Percentiles rank a stretch among this genome's conserved stretches.
Evolutionary conservation across 2,329 filamentous ascomycete species (phyloP).

Genomic region (Penicillium sp.): DNA sequence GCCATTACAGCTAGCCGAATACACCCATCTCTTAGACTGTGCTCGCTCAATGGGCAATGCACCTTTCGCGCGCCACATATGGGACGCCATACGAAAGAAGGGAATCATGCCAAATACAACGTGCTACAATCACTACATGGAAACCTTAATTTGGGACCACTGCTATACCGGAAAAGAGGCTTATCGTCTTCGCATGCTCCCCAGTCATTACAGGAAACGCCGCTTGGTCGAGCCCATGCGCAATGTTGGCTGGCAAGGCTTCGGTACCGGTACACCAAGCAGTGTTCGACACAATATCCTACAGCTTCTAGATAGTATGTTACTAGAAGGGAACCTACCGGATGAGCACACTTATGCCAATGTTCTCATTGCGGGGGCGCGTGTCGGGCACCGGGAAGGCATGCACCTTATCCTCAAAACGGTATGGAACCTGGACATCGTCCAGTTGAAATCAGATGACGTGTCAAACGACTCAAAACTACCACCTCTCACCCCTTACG

Average conservation of each 20-base stretch:
- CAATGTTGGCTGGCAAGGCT: conserved; percentile 34
- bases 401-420: conserved; percentile 55
- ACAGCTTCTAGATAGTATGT: conserved; percentile 55
- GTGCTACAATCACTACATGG: conserved; percentile 62
- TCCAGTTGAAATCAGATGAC: conserved; percentile 37
- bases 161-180: conserved; percentile 44
- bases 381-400: conserved; percentile 55
- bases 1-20: conserved; percentile 52
- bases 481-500: conserved; percentile 45
- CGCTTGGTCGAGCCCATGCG: conserved; percentile 10
- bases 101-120: conserved; percentile 7
- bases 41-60: conserved; percentile 54
- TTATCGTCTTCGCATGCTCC: conserved; percentile 43
- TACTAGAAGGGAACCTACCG: conserved; percentile 44
- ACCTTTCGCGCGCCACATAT: conserved; percentile 50
- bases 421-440: conserved; percentile 60
- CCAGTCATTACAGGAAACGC: conserved; percentile 36
- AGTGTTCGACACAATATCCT: conserved; percentile 44
- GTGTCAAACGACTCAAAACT: conserved; percentile 37
- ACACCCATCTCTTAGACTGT: conserved; percentile 57
- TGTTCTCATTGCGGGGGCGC: conserved; percentile 56
- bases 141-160: conserved; percentile 53
- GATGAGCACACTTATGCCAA: conserved; percentile 59
- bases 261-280: conserved; percentile 26
- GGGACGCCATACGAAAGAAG: conserved; percentile 48